Evolutionary conservation across 1,139 yeast species (phyloP).

Genomic region (Geotrichum armillariae): DNA sequence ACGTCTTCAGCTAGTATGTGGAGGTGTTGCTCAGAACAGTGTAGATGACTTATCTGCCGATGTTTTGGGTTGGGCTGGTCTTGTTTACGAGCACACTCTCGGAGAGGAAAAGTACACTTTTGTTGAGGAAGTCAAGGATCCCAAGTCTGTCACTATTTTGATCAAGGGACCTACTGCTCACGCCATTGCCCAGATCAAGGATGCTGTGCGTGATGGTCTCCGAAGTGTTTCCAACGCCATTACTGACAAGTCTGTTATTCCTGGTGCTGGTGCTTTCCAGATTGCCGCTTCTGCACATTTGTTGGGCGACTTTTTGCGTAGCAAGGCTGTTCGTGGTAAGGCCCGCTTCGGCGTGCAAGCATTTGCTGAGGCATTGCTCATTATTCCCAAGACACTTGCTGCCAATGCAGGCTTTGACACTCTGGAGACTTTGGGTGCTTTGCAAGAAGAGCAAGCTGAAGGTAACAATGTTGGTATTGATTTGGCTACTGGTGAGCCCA

Average conservation of each 20-base stretch:
- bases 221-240: constrained; percentile 92
- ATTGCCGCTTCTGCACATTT: constrained; percentile 77
- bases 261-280: constrained; percentile 98
- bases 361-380: constrained; percentile 85
- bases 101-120: constrained; percentile 98
- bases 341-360: constrained; percentile 89
- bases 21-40: constrained; percentile 97
- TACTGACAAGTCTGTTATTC: constrained; percentile 80
- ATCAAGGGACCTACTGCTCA: constrained; percentile 93
- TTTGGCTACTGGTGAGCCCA: constrained; percentile 87
- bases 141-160: constrained; percentile 86
- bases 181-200: constrained; percentile 87
- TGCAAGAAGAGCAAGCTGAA: constrained; percentile 86
- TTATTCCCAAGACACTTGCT: constrained; percentile 90
- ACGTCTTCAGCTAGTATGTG: constrained; percentile 91
- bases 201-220: constrained; percentile 95
- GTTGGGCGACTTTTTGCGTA: constrained; percentile 41
- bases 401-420: constrained; percentile 94
- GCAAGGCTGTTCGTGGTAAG: constrained; percentile 73
- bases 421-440: constrained; percentile 81
- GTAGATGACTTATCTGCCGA: constrained; percentile 90
- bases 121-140: constrained; percentile 88
- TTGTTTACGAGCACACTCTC: constrained; percentile 85
- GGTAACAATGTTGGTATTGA: constrained; percentile 90
- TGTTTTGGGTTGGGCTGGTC: constrained; percentile 87